Base-by-base conservation (phyloP, 768 basidiomycete genomes). In the Agaricus blazei region DNA sequence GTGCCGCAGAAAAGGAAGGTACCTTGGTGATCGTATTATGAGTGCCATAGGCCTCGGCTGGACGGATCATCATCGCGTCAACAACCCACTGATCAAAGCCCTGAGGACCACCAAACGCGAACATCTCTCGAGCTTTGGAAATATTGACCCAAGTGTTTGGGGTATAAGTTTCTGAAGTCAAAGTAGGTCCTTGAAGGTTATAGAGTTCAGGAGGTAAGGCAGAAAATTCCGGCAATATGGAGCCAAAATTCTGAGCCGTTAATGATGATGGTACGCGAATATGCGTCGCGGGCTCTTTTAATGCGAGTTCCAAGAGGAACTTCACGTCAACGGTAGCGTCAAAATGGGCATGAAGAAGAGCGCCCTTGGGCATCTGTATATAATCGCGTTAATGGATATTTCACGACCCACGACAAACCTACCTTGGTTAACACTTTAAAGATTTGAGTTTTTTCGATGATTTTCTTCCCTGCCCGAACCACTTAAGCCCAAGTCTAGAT, bases 291-390 rank as follows among this genome's bases (percentile, higher is more conserved):
- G 81, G 75, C 34, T 89, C 73, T 51, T 78, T 66, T 26, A 85
- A 65, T 3, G 85, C 87, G 15, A 84, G 70, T 23, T 73, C 63
- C 15, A 87, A 70, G 5, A 90, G 69, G 28, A 73, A 72, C 15
- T 69, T 63, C 1, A 74, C 75, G 52, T 85, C 80, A 19, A 88
- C 85, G 0, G 81, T 87, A 19, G 86, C 83, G 60, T 88, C 87
- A n/a, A 91, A 72, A 64, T 91, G 89, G 1, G 75, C 80, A 61
- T 90, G 89, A 14, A 92, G 72, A 3, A 90, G 72, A 1, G 79
- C 87, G 44, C 88, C 89, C 68, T 90, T 91, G 2, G 88, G 88
- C 86, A 91, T 88, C 85, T 87, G 57, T 4, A 41, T n/a, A 19
- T 19, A 52, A 41, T 7, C 27, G 14, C 27, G 31, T n/a, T 14